Percentiles rank a stretch among this genome's conserved stretches.
Conservation (phyloP, 2,329 filamentous ascomycete species). For the Alternaria atra region DNA sequence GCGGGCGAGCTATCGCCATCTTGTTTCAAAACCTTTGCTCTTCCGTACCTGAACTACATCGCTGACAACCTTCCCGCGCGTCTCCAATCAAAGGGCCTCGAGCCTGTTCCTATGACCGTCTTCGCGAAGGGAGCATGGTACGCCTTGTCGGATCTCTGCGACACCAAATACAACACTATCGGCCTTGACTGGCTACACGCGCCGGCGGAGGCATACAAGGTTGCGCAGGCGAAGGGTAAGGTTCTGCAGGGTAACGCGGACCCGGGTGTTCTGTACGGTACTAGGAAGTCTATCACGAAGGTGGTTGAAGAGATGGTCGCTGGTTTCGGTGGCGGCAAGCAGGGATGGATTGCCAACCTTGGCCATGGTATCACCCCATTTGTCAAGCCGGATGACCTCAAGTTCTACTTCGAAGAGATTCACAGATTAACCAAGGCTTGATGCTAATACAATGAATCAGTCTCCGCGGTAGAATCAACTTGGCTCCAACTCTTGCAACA, state of each 20-base stretch:
- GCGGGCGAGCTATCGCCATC: constrained; percentile 89
- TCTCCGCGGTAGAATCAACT: neutral
- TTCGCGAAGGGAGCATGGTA: constrained; percentile 99
- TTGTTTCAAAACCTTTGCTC: constrained; percentile 83
- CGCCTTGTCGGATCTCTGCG: constrained; percentile 84
- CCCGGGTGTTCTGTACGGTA: constrained; percentile 90
- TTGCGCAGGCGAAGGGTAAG: constrained; percentile 74
- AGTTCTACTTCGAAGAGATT: constrained; percentile 93
- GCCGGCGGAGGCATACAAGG: constrained; percentile 80
- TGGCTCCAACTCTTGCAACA: too few species aligned
- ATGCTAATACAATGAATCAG: neutral
- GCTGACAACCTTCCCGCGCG: constrained; percentile 79
- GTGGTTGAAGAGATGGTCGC: constrained; percentile 86
- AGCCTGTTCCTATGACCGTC: constrained; percentile 92
- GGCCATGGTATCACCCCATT: constrained; percentile 96
- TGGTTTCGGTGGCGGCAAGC: constrained; percentile 83
- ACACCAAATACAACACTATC: constrained; percentile 91
- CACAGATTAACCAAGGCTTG: constrained; percentile 59
- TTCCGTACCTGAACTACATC: constrained; percentile 88
- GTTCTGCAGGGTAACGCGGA: constrained; percentile 96
- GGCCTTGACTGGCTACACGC: constrained; percentile 96
- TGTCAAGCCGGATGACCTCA: constrained; percentile 91
- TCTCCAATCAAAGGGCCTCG: constrained; percentile 76
- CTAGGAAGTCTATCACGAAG: constrained; percentile 78
- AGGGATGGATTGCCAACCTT: constrained; percentile 96